Evolutionary conservation across 257 asterid genomes (phyloP).

Genomic region (Linaria vulgaris): DNA sequence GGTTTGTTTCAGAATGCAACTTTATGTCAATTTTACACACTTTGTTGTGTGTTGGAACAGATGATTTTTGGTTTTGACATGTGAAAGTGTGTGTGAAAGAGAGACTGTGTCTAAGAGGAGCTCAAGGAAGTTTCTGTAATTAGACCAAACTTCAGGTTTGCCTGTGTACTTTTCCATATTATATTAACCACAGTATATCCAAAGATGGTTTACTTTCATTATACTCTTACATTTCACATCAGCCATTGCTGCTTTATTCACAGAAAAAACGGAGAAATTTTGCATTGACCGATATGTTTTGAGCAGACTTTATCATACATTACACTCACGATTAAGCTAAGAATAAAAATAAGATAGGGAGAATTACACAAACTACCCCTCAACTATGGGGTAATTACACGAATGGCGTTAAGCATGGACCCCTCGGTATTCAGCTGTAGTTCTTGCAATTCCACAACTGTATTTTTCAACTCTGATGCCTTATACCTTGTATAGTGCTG

Average conservation of each 20-base stretch:
- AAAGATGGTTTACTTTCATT: too few species aligned
- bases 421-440: conserved; percentile 59
- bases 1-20: too few species aligned
- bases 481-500: conserved; percentile 77
- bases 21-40: too few species aligned
- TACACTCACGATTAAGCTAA: background rate
- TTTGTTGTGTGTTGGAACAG: too few species aligned
- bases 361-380: conserved; percentile 66
- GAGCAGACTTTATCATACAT: too few species aligned
- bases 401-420: conserved; percentile 55
- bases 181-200: too few species aligned
- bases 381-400: conserved; percentile 79
- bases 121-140: too few species aligned
- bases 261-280: background rate
- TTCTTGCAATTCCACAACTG: conserved; percentile 65
- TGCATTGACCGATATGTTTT: background rate
- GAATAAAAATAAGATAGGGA: background rate
- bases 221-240: background rate
- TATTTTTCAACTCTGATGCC: conserved; percentile 49
- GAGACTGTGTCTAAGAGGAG: too few species aligned
- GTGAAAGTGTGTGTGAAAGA: too few species aligned
- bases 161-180: too few species aligned
- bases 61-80: too few species aligned
- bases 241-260: background rate
- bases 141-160: too few species aligned